A percentile compares a stretch with the other conserved stretches of the same genome.
phyloP scores from a whole-genome alignment of 2,329 filamentous ascomycete genomes.

The Cercospora canescens region DNA sequence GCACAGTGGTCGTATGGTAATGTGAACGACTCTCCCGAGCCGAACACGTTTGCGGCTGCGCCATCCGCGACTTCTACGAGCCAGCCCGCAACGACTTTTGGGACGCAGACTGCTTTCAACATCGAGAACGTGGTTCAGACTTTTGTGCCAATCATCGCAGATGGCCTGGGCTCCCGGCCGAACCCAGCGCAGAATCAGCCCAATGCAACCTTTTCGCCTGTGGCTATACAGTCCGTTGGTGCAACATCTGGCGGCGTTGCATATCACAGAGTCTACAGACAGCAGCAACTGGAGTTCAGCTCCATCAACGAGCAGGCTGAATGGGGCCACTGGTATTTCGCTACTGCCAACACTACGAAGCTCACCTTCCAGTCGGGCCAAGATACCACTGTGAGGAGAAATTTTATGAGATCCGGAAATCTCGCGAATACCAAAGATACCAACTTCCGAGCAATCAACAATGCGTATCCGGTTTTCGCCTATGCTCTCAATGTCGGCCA shows the following conservation, averaged over 20 bases:
- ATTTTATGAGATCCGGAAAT: slow-evolving; percentile 47
- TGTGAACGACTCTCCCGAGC: slow-evolving; percentile 6
- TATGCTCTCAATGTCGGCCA: slow-evolving; percentile 53
- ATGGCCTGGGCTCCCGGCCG: slow-evolving; percentile 8
- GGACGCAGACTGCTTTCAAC: slow-evolving; percentile 22
- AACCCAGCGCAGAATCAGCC: slow-evolving; percentile 3
- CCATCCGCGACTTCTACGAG: slow-evolving; percentile 6
- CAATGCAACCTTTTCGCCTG: slow-evolving; percentile 11
- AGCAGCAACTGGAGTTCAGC: slow-evolving; percentile 42
- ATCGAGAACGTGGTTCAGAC: slow-evolving; percentile 12
- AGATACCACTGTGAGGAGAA: slow-evolving; percentile 48
- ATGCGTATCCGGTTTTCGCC: slow-evolving; percentile 54
- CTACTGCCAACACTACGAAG: slow-evolving; percentile 44
- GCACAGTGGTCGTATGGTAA: slow-evolving; percentile 61
- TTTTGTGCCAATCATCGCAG: slow-evolving; percentile 12
- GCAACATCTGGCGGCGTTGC: slow-evolving; percentile 22
- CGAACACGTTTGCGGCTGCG: neutral
- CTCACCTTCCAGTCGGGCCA: slow-evolving; percentile 51
- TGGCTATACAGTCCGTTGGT: neutral
- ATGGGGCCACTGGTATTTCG: slow-evolving; percentile 57
- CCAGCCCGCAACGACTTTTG: slow-evolving; percentile 14
- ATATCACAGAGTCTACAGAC: slow-evolving; percentile 33
- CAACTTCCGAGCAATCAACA: slow-evolving; percentile 50
- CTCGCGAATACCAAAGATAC: slow-evolving; percentile 48
- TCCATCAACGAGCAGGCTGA: slow-evolving; percentile 51